These are phyloP conservation scores for Exophiala calicioides DNA, from an alignment of 2,329 filamentous ascomycete species.

Conservation along the genomic window DNA sequence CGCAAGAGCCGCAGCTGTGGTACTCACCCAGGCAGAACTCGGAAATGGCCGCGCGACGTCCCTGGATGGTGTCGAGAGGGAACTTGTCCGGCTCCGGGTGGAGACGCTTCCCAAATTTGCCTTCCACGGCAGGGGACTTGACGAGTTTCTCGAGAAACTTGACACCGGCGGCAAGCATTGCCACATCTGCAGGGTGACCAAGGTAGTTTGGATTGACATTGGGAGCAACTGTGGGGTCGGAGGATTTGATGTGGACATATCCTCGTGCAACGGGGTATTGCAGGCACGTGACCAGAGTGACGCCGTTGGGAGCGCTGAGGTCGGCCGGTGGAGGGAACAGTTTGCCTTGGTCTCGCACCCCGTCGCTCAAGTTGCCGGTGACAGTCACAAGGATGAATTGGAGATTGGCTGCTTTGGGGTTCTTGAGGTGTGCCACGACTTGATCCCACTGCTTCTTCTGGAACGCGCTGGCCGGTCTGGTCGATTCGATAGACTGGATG, in stretches of 20 bases:
- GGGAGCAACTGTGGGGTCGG: conserved; percentile 38
- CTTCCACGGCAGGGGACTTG: conserved; percentile 11
- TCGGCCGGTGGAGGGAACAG: conserved; percentile 38
- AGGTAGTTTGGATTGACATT: conserved; percentile 50
- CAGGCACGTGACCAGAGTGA: conserved; percentile 50
- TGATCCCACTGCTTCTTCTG: conserved; percentile 40
- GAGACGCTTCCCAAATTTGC: conserved; percentile 21
- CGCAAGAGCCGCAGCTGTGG: conserved; percentile 36
- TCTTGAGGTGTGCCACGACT: conserved; percentile 37
- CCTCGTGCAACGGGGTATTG: conserved; percentile 56
- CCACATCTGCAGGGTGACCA: conserved; percentile 43
- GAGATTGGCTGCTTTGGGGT: conserved; percentile 40
- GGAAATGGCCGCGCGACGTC: conserved; percentile 15
- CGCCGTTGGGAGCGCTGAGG: conserved; percentile 48
- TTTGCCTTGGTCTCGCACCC: conserved; percentile 47
- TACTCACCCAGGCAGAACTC: conserved; percentile 25
- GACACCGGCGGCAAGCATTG: conserved; percentile 39
- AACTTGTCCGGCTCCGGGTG: conserved; percentile 12
- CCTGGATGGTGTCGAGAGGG: conserved; percentile 15
- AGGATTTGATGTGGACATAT: conserved; percentile 46
- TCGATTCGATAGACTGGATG: conserved; percentile 35
- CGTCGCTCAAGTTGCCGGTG: conserved; percentile 34
- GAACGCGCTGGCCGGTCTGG: conserved; percentile 34
- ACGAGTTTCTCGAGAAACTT: conserved; percentile 21
- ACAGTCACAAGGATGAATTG: conserved; percentile 39